These are phyloP conservation scores for Thuja plicata DNA, from an alignment of 83 land plant genomes.

Conservation along the genomic window DNA sequence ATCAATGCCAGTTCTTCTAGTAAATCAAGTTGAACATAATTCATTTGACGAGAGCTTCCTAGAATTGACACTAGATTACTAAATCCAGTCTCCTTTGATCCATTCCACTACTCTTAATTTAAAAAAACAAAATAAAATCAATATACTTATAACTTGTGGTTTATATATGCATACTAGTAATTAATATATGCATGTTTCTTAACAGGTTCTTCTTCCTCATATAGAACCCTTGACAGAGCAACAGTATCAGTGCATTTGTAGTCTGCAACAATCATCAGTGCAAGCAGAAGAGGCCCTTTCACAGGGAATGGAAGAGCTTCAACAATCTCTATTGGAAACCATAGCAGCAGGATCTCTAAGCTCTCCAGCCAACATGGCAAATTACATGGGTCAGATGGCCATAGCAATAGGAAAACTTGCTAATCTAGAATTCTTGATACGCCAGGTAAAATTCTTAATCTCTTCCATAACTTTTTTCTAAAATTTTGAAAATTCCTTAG, in stretches of 20 bases:
- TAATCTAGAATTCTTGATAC: slow-evolving; percentile 63
- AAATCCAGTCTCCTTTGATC: too few relatives aligned
- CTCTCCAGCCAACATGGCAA: slow-evolving; percentile 51
- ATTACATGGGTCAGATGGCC: slow-evolving; percentile 84
- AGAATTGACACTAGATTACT: too few relatives aligned
- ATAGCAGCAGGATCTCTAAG: slow-evolving; percentile 51
- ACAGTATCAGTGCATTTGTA: slow-evolving; percentile 58
- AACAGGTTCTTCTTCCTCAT: slow-evolving; percentile 22
- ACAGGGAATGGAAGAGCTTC: slow-evolving; percentile 65
- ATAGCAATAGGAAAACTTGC: slow-evolving; percentile 77
- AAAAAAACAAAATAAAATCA: too few relatives aligned
- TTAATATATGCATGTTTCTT: background rate
- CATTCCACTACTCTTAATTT: too few relatives aligned
- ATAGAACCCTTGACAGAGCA: slow-evolving; percentile 78
- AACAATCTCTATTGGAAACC: slow-evolving; percentile 64
- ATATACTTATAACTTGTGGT: too few relatives aligned
- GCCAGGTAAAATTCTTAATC: slow-evolving; percentile 46
- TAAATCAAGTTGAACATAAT: too few relatives aligned
- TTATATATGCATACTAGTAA: too few relatives aligned
- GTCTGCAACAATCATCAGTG: slow-evolving; percentile 67
- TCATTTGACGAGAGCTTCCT: too few relatives aligned
- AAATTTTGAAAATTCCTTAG: too few relatives aligned
- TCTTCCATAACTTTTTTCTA: background rate
- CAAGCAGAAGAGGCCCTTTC: slow-evolving; percentile 72
- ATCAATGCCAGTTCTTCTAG: too few relatives aligned